A percentile compares a stretch with the other conserved stretches of the same genome.
These are phyloP conservation scores for Ormosia emarginata DNA, from an alignment of 306 rosid genomes.

Conservation along the genomic window DNA sequence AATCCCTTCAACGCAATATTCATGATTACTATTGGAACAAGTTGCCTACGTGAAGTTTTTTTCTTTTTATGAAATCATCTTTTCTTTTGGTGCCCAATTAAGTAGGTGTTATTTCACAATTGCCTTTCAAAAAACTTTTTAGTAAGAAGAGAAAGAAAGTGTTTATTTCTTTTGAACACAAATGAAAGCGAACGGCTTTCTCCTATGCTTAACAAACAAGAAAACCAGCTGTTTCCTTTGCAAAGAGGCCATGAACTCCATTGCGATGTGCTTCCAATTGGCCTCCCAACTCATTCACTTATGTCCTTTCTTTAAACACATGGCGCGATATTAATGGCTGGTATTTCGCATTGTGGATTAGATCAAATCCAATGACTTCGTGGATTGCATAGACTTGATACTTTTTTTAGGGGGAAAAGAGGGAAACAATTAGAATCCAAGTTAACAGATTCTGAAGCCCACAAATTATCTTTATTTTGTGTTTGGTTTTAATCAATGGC, in stretches of 20 bases:
- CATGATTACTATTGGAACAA: neutral
- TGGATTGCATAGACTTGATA: slow-evolving; percentile 26
- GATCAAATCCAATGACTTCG: slow-evolving; percentile 31
- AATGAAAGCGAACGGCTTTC: slow-evolving; percentile 31
- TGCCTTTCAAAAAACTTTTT: slow-evolving; percentile 30
- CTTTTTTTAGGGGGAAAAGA: neutral
- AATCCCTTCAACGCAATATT: neutral
- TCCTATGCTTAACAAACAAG: slow-evolving; percentile 61
- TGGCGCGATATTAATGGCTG: slow-evolving; percentile 19
- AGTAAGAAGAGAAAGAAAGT: slow-evolving; percentile 32
- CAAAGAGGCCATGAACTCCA: slow-evolving; percentile 20
- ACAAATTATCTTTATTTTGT: slow-evolving; percentile 32
- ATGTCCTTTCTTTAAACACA: slow-evolving; percentile 19
- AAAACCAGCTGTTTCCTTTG: slow-evolving; percentile 36
- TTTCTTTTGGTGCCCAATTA: slow-evolving; percentile 7
- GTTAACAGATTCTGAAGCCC: slow-evolving; percentile 39
- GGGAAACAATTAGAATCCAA: neutral
- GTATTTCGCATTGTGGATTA: slow-evolving; percentile 24
- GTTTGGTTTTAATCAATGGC: slow-evolving; percentile 35
- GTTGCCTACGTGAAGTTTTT: neutral
- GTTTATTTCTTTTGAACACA: slow-evolving; percentile 27
- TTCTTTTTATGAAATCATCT: neutral
- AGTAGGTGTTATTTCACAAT: slow-evolving; percentile 27
- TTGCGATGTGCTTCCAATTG: slow-evolving; percentile 2
- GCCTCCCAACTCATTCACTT: slow-evolving; percentile 11